Percentiles rank a stretch among this genome's conserved stretches.
These are phyloP conservation scores for Daedaleopsis sinensis DNA, from an alignment of 768 basidiomycete species.

Conservation along the genomic window DNA sequence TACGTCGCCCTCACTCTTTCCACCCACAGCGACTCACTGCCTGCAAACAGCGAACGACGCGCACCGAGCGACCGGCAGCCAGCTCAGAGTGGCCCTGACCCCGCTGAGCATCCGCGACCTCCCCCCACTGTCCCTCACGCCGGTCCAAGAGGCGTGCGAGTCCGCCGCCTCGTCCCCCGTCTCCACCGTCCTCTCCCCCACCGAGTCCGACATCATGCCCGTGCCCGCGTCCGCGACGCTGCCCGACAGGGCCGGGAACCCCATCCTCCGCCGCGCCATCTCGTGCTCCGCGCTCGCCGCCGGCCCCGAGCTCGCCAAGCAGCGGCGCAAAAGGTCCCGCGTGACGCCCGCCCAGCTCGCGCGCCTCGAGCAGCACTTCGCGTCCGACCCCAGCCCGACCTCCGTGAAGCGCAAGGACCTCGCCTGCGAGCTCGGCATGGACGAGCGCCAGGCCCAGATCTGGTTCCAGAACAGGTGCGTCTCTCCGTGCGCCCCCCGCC, in stretches of 20 bases:
- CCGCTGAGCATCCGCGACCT: slow-evolving; percentile 8
- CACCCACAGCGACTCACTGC: background rate
- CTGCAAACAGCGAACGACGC: background rate
- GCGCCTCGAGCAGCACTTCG: slow-evolving; percentile 72
- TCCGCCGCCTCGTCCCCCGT: slow-evolving; percentile 12
- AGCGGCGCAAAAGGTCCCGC: slow-evolving; percentile 60
- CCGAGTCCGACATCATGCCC: slow-evolving; percentile 5
- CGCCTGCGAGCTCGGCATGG: slow-evolving; percentile 74
- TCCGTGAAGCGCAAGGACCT: slow-evolving; percentile 74
- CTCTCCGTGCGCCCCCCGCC: slow-evolving; percentile 1
- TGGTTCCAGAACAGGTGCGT: slow-evolving; percentile 87
- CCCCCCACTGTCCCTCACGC: background rate
- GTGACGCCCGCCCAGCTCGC: slow-evolving; percentile 82
- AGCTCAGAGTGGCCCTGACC: background rate
- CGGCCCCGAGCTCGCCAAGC: slow-evolving; percentile 38
- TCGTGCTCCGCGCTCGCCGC: slow-evolving; percentile 16
- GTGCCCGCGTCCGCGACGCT: background rate
- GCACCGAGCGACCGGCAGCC: background rate
- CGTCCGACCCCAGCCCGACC: slow-evolving; percentile 70
- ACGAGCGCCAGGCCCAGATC: slow-evolving; percentile 86
- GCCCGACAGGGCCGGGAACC: background rate
- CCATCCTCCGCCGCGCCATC: slow-evolving; percentile 14
- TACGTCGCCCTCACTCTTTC: background rate
- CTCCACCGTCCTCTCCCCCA: slow-evolving; percentile 9
- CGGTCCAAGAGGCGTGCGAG: background rate